A percentile compares a stretch with the other conserved stretches of the same genome.
phyloP scores from a whole-genome alignment of 176 grass and related monocot species.

The Tillandsia leiboldiana region DNA sequence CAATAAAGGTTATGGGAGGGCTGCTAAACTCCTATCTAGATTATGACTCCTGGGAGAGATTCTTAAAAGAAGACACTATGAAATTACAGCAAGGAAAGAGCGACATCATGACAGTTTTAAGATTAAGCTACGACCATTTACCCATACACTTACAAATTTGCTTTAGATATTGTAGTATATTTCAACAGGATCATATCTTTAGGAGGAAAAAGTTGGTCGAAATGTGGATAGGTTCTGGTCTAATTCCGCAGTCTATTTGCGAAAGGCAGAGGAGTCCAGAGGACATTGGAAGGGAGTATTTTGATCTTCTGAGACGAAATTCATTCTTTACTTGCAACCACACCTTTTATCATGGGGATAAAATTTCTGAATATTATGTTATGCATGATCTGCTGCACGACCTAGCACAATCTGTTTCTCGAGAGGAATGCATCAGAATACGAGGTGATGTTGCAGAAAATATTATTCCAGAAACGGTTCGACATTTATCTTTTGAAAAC shows the following conservation, averaged over 20 bases:
- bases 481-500: neutral
- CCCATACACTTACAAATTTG: conserved; percentile 15
- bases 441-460: neutral
- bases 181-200: neutral
- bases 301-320: conserved; percentile 5
- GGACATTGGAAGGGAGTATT: conserved; percentile 14
- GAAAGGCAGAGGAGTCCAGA: conserved; percentile 2
- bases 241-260: neutral
- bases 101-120: conserved; percentile 20
- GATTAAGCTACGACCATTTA: conserved; percentile 22
- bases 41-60: neutral
- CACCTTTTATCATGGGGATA: neutral
- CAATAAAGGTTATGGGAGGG: conserved; percentile 20
- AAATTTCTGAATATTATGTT: neutral
- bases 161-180: conserved; percentile 28
- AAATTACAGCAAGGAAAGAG: neutral
- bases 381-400: conserved; percentile 25
- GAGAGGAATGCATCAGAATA: conserved; percentile 19
- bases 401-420: conserved; percentile 12
- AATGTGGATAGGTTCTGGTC: conserved; percentile 17
- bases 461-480: neutral
- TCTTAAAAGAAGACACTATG: neutral
- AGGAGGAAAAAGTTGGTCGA: conserved; percentile 1
- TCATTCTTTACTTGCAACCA: conserved; percentile 6
- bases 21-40: conserved; percentile 3